Conservation (phyloP, 164 flowering plant genomes). For the Tinospora cordifolia region DNA sequence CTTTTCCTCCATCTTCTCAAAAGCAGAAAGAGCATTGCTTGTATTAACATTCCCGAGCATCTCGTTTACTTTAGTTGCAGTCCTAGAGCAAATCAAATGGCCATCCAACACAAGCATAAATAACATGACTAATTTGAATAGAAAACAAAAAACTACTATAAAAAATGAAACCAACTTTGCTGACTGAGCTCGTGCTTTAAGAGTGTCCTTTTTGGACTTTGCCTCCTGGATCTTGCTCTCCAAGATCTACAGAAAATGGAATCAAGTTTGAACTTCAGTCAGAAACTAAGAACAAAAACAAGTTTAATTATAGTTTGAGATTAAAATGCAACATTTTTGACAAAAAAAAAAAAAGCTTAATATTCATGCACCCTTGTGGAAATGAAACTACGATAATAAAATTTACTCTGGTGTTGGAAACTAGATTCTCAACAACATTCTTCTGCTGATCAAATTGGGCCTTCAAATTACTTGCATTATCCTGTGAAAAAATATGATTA, state of each 20-base stretch:
- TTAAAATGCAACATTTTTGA: not conserved
- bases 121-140: not conserved
- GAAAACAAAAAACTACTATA: slow-evolving; percentile 11
- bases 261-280: slow-evolving; percentile 1
- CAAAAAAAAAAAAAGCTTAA: not conserved
- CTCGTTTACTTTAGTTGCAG: slow-evolving; percentile 88
- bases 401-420: slow-evolving; percentile 76
- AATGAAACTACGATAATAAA: slow-evolving; percentile 11
- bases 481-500: slow-evolving; percentile 38
- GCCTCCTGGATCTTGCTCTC: slow-evolving; percentile 99
- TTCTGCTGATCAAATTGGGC: slow-evolving; percentile 83
- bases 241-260: slow-evolving; percentile 47
- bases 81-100: slow-evolving; percentile 36
- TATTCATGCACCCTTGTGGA: not conserved
- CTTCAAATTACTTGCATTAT: slow-evolving; percentile 68
- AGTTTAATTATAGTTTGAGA: not conserved
- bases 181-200: slow-evolving; percentile 96
- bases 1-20: slow-evolving; percentile 99
- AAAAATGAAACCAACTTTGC: slow-evolving; percentile 51
- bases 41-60: slow-evolving; percentile 93
- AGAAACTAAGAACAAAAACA: not conserved
- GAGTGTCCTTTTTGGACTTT: slow-evolving; percentile 83
- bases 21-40: slow-evolving; percentile 90
- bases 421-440: slow-evolving; percentile 66
- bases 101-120: not conserved